Percentiles rank a stretch among this genome's conserved stretches.
phyloP scores from a whole-genome alignment of 768 basidiomycete species.

The Rhodosporidiobolus sp. region DNA sequence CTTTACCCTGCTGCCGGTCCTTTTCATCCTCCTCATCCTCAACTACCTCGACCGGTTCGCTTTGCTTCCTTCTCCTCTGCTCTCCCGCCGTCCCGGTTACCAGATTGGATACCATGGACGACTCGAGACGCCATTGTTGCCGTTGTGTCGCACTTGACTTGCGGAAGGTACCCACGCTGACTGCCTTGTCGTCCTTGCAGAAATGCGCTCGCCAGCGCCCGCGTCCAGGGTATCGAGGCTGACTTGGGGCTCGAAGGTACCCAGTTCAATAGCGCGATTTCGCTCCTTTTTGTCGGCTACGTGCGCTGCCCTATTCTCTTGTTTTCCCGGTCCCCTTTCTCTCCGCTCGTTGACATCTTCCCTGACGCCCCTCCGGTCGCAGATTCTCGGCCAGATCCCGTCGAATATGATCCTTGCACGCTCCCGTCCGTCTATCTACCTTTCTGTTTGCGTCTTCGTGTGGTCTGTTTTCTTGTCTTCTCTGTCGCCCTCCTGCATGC shows the following conservation, averaged over 20 bases:
- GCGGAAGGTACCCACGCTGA: too few species aligned
- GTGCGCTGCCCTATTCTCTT: background rate
- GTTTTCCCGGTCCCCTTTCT: background rate
- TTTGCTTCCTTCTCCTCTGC: too few species aligned
- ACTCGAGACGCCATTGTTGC: too few species aligned
- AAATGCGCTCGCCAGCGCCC: constrained; percentile 42
- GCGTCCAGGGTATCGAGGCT: constrained; percentile 38
- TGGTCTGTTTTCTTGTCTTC: background rate
- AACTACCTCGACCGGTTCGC: constrained; percentile 37
- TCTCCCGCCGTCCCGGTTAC: too few species aligned
- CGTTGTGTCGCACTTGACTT: too few species aligned
- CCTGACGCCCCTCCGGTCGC: too few species aligned
- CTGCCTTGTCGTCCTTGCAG: too few species aligned
- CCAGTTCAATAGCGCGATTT: constrained; percentile 23
- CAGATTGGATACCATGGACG: too few species aligned
- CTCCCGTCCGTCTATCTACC: constrained; percentile 31
- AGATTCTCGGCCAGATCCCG: constrained; percentile 35
- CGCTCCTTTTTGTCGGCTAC: background rate
- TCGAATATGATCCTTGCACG: constrained; percentile 34
- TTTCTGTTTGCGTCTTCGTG: constrained; percentile 20
- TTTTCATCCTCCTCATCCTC: constrained; percentile 34
- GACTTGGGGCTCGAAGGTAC: constrained; percentile 29
- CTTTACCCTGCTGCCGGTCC: constrained; percentile 33
- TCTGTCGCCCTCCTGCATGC: background rate
- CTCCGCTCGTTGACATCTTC: constrained; percentile 8